A percentile compares a stretch with the other conserved stretches of the same genome.
These are phyloP conservation scores for Naganishia sp. DNA, from an alignment of 1,284 basidiomycete species.

Conservation along the genomic window DNA sequence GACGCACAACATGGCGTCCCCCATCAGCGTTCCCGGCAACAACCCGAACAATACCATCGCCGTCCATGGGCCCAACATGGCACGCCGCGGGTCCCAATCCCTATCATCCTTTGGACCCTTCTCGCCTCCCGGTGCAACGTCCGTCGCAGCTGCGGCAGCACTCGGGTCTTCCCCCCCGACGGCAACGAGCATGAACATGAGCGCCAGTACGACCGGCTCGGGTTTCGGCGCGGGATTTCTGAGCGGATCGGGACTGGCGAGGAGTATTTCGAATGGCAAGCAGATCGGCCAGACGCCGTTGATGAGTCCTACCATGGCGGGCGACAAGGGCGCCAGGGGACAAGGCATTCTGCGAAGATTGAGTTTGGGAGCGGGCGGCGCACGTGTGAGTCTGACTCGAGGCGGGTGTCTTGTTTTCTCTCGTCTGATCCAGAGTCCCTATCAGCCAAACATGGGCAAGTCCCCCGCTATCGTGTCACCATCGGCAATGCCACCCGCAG, in stretches of 20 bases:
- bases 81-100: slow-evolving; percentile 18
- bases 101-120: slow-evolving; percentile 17
- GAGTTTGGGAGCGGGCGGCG: slow-evolving; percentile 18
- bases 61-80: not conserved
- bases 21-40: slow-evolving; percentile 23
- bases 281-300: slow-evolving; percentile 18
- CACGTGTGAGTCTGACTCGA: slow-evolving; percentile 4
- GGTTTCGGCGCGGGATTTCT: slow-evolving; percentile 17
- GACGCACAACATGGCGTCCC: slow-evolving; percentile 15
- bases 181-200: slow-evolving; percentile 18
- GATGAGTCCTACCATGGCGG: slow-evolving; percentile 20
- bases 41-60: not conserved
- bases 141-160: slow-evolving; percentile 19
- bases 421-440: not conserved
- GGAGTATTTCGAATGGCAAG: slow-evolving; percentile 24
- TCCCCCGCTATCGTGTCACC: slow-evolving; percentile 4
- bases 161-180: slow-evolving; percentile 15
- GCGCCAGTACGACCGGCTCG: not conserved
- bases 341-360: slow-evolving; percentile 19
- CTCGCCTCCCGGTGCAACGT: slow-evolving; percentile 21
- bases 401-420: not conserved
- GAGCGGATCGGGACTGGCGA: slow-evolving; percentile 6
- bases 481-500: not conserved
- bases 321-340: slow-evolving; percentile 4
- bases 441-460: slow-evolving; percentile 22